Evolutionary conservation across 441 rosid genomes (phyloP).

Genomic region (Biscutella laevigata): DNA sequence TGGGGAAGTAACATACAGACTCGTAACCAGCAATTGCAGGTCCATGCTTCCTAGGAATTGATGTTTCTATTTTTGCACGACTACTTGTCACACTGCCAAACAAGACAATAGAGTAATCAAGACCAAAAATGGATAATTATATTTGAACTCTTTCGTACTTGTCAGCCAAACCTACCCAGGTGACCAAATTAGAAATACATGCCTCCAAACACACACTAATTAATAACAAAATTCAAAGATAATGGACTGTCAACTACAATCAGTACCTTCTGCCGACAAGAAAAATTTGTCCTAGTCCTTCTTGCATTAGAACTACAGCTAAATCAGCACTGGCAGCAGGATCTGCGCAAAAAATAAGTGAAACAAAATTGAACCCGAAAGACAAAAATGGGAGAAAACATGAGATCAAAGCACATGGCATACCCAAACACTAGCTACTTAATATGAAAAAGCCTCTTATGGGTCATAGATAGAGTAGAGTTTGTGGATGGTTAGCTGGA

Average conservation of each 20-base stretch:
- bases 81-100: constrained; percentile 66
- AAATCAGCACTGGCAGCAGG: constrained; percentile 93
- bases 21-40: constrained; percentile 99
- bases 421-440: background rate
- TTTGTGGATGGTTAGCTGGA: background rate
- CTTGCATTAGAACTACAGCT: constrained; percentile 90
- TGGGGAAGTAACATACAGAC: constrained; percentile 44
- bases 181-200: background rate
- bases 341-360: constrained; percentile 37
- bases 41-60: constrained; percentile 95
- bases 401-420: background rate
- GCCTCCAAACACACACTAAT: constrained; percentile 6
- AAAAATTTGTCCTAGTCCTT: constrained; percentile 73
- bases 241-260: constrained; percentile 3
- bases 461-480: background rate
- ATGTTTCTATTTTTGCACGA: constrained; percentile 75
- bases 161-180: background rate
- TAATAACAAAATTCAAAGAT: background rate
- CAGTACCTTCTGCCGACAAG: constrained; percentile 84
- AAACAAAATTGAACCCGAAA: background rate
- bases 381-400: background rate
- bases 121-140: background rate
- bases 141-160: background rate
- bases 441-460: background rate
- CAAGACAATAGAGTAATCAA: constrained; percentile 8